Percentiles rank a stretch among this genome's conserved stretches.
These are phyloP conservation scores for Beauveria brongniartii DNA, from an alignment of 2,329 filamentous ascomycete genomes.

Conservation along the genomic window DNA sequence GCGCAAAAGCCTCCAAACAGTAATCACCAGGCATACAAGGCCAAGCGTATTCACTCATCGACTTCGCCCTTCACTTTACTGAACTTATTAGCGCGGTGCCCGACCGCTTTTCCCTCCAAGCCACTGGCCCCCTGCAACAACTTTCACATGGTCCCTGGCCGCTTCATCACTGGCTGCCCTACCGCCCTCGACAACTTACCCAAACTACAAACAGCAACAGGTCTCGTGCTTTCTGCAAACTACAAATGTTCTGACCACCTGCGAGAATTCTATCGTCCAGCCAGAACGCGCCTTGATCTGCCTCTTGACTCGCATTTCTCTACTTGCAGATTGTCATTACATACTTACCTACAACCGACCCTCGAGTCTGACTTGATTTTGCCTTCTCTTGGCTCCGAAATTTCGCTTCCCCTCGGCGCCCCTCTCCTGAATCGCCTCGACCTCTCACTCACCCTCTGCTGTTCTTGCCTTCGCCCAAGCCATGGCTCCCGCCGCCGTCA, in stretches of 20 bases:
- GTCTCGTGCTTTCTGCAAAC: conserved; percentile 29
- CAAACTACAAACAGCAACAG: conserved; percentile 28
- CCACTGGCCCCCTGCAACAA: conserved; percentile 10
- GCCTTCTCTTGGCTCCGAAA: not conserved
- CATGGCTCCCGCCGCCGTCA: conserved; percentile 28
- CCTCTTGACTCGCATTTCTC: not conserved
- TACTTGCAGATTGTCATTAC: not conserved
- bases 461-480: conserved; percentile 12
- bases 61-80: not conserved
- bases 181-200: conserved; percentile 18
- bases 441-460: not conserved
- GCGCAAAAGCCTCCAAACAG: not conserved
- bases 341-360: conserved; percentile 10
- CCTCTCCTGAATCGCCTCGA: conserved; percentile 8
- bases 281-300: conserved; percentile 8
- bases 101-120: conserved; percentile 7
- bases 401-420: conserved; percentile 9
- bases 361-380: conserved; percentile 6
- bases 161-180: conserved; percentile 23
- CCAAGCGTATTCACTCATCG: not conserved
- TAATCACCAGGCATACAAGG: not conserved
- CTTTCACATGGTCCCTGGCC: conserved; percentile 23
- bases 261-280: conserved; percentile 7
- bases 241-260: conserved; percentile 14
- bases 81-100: not conserved